Conservation (phyloP, 495 filamentous ascomycete species). For the Penicillium lividum region DNA sequence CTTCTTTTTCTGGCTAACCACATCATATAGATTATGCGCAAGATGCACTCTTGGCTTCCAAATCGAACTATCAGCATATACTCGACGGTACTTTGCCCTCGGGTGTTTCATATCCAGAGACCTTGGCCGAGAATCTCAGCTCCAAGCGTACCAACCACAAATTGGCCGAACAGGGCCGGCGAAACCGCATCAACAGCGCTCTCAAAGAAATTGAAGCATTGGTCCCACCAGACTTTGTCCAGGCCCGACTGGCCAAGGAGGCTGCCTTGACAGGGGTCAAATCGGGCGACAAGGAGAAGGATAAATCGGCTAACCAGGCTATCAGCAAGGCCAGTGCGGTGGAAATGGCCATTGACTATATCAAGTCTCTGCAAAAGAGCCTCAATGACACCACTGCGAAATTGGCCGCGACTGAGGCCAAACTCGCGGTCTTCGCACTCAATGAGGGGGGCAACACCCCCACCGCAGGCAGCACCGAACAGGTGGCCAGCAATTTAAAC, state of each 20-base stretch:
- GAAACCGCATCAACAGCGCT: slow-evolving; percentile 93
- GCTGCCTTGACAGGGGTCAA: slow-evolving; percentile 31
- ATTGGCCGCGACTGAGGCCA: slow-evolving; percentile 63
- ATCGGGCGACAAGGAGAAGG: slow-evolving; percentile 44
- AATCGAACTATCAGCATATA: slow-evolving; percentile 98
- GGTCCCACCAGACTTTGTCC: slow-evolving; percentile 59
- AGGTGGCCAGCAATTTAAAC: background rate
- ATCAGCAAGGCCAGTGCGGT: slow-evolving; percentile 96
- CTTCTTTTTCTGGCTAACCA: slow-evolving; percentile 10
- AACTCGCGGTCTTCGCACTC: background rate
- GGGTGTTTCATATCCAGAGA: slow-evolving; percentile 87
- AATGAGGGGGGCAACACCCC: background rate
- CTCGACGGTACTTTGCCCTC: slow-evolving; percentile 88
- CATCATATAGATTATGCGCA: slow-evolving; percentile 46
- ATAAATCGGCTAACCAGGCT: slow-evolving; percentile 50
- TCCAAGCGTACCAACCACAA: slow-evolving; percentile 98
- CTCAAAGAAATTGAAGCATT: slow-evolving; percentile 87
- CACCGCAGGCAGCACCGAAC: background rate
- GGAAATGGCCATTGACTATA: slow-evolving; percentile 94
- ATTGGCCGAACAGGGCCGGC: slow-evolving; percentile 91
- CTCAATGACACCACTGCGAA: slow-evolving; percentile 65
- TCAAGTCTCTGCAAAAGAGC: slow-evolving; percentile 78
- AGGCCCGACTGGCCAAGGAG: slow-evolving; percentile 37
- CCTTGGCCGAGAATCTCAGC: slow-evolving; percentile 87
- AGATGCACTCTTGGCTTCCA: slow-evolving; percentile 82